These are phyloP conservation scores for Populus nigra DNA, from an alignment of 345 rosid species.

Conservation along the genomic window DNA sequence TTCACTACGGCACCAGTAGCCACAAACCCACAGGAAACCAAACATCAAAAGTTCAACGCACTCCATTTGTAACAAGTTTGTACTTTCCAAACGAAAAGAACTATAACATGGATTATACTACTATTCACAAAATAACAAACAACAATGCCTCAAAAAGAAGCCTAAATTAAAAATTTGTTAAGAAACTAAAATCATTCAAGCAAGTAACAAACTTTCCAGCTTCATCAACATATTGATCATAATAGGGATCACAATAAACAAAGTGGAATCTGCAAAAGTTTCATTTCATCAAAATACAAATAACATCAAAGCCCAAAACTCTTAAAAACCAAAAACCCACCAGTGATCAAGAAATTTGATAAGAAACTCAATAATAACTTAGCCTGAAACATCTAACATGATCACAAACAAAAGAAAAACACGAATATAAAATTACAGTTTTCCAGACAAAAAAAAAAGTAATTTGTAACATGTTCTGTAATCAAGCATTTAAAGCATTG, in stretches of 20 bases:
- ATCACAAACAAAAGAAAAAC: not conserved
- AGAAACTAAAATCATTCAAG: not conserved
- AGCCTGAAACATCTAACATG: not conserved
- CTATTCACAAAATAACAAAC: not conserved
- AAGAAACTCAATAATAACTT: not conserved
- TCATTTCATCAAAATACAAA: not conserved
- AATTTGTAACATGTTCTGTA: not conserved
- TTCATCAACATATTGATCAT: not conserved
- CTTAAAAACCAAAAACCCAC: slow-evolving; percentile 2
- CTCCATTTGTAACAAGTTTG: not conserved
- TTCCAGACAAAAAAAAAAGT: not conserved
- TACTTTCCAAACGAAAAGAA: slow-evolving; percentile 1
- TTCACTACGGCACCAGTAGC: not conserved
- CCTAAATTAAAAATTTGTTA: not conserved
- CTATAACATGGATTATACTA: not conserved
- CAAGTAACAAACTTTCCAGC: not conserved
- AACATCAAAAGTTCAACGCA: not conserved
- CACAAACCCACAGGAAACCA: slow-evolving; percentile 8
- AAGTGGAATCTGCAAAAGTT: not conserved
- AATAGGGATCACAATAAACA: not conserved
- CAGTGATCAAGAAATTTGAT: not conserved
- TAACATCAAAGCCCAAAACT: not conserved
- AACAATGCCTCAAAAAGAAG: not conserved
- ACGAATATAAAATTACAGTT: not conserved
- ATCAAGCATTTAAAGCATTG: not conserved